Base-by-base conservation (phyloP, 2,329 filamentous ascomycete species). In the Clonostachys chloroleuca region DNA sequence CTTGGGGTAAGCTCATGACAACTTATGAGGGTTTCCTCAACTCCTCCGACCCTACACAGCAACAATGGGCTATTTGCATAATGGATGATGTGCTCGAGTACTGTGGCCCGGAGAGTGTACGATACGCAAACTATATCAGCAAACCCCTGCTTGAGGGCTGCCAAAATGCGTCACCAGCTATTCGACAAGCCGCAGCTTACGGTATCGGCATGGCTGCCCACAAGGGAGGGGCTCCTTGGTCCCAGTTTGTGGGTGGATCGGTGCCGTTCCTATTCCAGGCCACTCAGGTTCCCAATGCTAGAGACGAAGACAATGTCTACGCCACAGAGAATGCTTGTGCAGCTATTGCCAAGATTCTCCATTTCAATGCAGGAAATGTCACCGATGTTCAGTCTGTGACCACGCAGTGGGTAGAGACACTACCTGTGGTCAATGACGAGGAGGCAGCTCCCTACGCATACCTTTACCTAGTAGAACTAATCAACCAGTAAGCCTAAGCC, bases 41-140 rank as follows among this genome's bases (percentile, higher is more conserved):
- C 40, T 94, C 88, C 48, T 60, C 69, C 4, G 94, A 99, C 63
- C 80, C 91, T 1, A 97, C 92, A 16, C 92, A 97, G 66, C 83
- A 94, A 47, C 94, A 99, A 65, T 99, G 94, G 94, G 92, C 91
- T n/a, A 80, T 99, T 46, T 99, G 94, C 74, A 96, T 99, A 57
- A 90, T 96, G 77, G 94, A 99, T 61, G 94, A 99, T 64, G 92
- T 99, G 35, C 80, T 99, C 35, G 94, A 99, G 66, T 99, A 97
- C 73, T 97, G 92, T 63, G 92, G 92, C 1, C 80, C 86, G 1
- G 85, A 95, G 56, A 95, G 89, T 58, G 92, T 87, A 74, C 83
- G 86, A 54, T 99, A 95, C 64, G 85, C 86, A 60, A 81, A 85
- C 56, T 85, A 92, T 60, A 96, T 99, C 58, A 84, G 92, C 48